Evolutionary conservation across 768 basidiomycete species (phyloP).

Genomic region (Clitopilus hobsonii): DNA sequence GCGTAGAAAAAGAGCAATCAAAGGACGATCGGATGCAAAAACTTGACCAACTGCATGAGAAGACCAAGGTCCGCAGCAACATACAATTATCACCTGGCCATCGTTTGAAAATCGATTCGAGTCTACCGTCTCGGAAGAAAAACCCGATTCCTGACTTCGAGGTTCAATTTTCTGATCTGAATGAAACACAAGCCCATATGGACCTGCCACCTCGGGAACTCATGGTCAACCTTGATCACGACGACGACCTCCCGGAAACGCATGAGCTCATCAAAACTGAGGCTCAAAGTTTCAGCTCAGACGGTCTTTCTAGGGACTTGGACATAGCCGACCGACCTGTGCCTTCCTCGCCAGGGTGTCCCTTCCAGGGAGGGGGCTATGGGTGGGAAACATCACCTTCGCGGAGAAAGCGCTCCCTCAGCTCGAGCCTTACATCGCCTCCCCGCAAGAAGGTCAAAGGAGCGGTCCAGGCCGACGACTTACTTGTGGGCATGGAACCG

Average conservation of each 20-base stretch:
- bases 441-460: no score
- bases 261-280: slow-evolving; percentile 20
- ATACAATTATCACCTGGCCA: slow-evolving; percentile 32
- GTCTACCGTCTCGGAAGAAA: slow-evolving; percentile 23
- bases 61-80: slow-evolving; percentile 33
- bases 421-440: no score
- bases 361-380: no score
- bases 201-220: slow-evolving; percentile 14
- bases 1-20: slow-evolving; percentile 5
- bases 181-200: slow-evolving; percentile 13
- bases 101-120: slow-evolving; percentile 39
- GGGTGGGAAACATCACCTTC: no score
- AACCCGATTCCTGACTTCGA: slow-evolving; percentile 39
- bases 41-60: slow-evolving; percentile 39
- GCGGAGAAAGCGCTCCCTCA: no score
- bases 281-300: no score
- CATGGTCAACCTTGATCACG: slow-evolving; percentile 19
- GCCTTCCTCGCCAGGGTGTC: no score
- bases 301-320: no score
- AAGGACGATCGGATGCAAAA: slow-evolving; percentile 27
- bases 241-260: slow-evolving; percentile 41
- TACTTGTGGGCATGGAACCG: no score
- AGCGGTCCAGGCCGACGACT: no score
- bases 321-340: no score
- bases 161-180: slow-evolving; percentile 41